Percentiles rank a stretch among this genome's conserved stretches.
phyloP scores from a whole-genome alignment of 2,329 filamentous ascomycete genomes.

The Clonostachys chloroleuca region DNA sequence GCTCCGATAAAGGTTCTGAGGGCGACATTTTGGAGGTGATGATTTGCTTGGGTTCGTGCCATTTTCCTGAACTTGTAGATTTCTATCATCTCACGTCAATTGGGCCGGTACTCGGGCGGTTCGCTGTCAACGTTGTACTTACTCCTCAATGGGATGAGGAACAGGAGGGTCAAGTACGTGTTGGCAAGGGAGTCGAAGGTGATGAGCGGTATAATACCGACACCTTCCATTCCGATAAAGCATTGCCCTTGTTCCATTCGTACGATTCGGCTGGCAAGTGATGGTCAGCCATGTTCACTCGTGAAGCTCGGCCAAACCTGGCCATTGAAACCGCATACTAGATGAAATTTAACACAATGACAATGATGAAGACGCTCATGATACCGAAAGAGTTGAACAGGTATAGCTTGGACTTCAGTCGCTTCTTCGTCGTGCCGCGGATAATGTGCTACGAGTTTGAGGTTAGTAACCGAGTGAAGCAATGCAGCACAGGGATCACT shows the following conservation, averaged over 20 bases:
- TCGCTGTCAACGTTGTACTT: constrained; percentile 9
- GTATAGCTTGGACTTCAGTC: constrained; percentile 54
- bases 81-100: constrained; percentile 21
- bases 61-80: constrained; percentile 50
- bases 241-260: constrained; percentile 50
- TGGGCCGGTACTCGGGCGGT: neutral
- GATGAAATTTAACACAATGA: constrained; percentile 55
- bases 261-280: constrained; percentile 44
- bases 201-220: constrained; percentile 58
- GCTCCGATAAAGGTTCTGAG: constrained; percentile 56
- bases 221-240: constrained; percentile 56
- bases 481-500: constrained; percentile 9
- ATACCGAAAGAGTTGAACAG: constrained; percentile 58
- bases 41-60: constrained; percentile 29
- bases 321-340: constrained; percentile 36
- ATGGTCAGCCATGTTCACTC: neutral
- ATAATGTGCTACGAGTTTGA: constrained; percentile 45
- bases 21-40: constrained; percentile 44
- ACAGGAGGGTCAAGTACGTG: constrained; percentile 59
- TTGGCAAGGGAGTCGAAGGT: constrained; percentile 57
- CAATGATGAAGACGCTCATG: constrained; percentile 34
- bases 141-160: constrained; percentile 56
- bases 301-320: neutral
- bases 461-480: no score
- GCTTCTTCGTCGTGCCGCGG: constrained; percentile 41